Conservation (phyloP, 192 early-diverging fungal species). For the Borealophlyctis nickersoniae region DNA sequence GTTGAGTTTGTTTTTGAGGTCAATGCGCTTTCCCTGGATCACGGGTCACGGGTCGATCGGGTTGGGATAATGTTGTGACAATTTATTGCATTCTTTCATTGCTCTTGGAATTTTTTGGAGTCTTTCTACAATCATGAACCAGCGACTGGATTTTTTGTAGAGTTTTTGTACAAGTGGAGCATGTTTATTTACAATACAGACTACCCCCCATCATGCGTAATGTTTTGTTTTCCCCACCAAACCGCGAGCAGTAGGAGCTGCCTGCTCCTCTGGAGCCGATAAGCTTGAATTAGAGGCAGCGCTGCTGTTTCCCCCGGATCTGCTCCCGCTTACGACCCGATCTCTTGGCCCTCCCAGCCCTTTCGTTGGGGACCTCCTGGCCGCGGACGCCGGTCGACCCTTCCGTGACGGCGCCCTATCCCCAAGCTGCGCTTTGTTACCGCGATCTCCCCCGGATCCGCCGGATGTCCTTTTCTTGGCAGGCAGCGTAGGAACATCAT, state of each 20-base stretch:
- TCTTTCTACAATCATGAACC: no score
- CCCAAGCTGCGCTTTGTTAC: conserved; percentile 1
- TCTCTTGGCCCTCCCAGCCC: background rate
- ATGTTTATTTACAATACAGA: no score
- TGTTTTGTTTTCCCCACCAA: conserved; percentile 30
- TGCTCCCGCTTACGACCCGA: conserved; percentile 2
- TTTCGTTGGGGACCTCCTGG: conserved; percentile 13
- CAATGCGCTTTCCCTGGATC: no score
- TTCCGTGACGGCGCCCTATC: conserved; percentile 8
- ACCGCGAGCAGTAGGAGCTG: conserved; percentile 21
- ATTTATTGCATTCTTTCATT: no score
- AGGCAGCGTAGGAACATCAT: conserved; percentile 47
- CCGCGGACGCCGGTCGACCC: background rate
- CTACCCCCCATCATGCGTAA: conserved; percentile 26
- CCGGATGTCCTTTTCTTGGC: conserved; percentile 27
- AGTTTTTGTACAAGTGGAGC: no score
- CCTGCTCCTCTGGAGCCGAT: background rate
- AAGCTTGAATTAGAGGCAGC: background rate
- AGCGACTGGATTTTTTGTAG: no score
- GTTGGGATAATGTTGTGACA: no score
- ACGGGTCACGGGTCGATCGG: no score
- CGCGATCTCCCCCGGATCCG: conserved; percentile 1
- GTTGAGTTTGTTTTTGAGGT: no score
- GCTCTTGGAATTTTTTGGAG: no score
- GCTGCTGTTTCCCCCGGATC: background rate